Evolutionary conservation across 1,284 basidiomycete species (phyloP), one percentile per base, ranked within the genome.

Genomic region (Tilletia indica): DNA sequence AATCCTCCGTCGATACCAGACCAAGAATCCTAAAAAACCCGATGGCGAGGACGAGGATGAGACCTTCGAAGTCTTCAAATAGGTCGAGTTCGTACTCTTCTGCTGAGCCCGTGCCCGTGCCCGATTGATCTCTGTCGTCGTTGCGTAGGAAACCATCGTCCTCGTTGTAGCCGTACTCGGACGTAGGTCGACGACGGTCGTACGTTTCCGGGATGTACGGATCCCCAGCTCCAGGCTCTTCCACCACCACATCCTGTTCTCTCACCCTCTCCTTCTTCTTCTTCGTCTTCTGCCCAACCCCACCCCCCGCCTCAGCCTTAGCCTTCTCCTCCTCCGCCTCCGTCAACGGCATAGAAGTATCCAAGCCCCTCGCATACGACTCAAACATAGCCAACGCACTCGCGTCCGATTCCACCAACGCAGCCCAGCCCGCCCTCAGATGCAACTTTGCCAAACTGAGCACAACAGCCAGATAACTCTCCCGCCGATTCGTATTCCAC

Each of bases 391-490:
- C 58, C 58, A 63, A 19, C 25, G 58, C 58, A 31, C 58, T 63
- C 58, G 58, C 58, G 36, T 63, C 58, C 58, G 72, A 75, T 1
- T 74, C 61, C 68, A 76, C 74, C 12, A 80, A 34, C 6, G 81
- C 77, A 8, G 78, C 90, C 91, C 92, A 95, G 21, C 93, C 81
- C 72, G 92, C 93, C n/a, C 91, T 89, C 2, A 90, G 81, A 83
- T 98, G 93, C 14, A 99, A 86, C 83, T 92, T 93, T 70, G 89
- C 85, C 66, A 99, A 86, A 4, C 92, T 94, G 25, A 98, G 85
- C 38, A 90, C 85, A 38, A 96, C 92, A 0, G 95, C 94, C 39
- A 97, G 86, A 83, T 93, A 94, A 0, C 94, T 94, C 80, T 97
- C 94, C 66, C 87, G 85, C 31, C 5, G 31, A 80, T 95, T 95